Conservation (phyloP, 352 stramenopile genomes). For the Phytophthora nicotianae region DNA sequence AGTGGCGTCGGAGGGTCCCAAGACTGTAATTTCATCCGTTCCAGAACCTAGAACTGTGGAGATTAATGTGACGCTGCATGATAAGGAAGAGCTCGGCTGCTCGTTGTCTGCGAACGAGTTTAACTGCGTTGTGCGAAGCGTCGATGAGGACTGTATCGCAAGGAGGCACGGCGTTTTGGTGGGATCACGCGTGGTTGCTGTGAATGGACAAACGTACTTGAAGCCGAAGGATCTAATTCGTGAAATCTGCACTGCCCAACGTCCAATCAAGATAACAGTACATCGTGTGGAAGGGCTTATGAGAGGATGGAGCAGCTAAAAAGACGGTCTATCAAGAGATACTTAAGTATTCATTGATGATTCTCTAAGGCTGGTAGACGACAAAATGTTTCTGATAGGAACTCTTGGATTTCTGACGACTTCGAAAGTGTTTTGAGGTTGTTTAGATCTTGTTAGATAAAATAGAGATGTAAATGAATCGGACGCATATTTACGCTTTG, state of each 20-base stretch:
- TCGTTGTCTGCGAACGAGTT: constrained; percentile 53
- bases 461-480: constrained; percentile 37
- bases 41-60: constrained; percentile 64
- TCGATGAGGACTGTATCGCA: constrained; percentile 64
- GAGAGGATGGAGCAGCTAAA: constrained; percentile 54
- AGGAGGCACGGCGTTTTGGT: constrained; percentile 65
- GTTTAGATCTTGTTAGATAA: constrained; percentile 30
- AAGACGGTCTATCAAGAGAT: background rate
- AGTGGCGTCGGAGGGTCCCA: constrained; percentile 20
- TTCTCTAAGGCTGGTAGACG: background rate
- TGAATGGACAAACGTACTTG: constrained; percentile 64
- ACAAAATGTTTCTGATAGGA: constrained; percentile 6
- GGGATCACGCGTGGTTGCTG: constrained; percentile 63
- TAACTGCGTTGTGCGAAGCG: constrained; percentile 61
- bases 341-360: constrained; percentile 3
- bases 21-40: constrained; percentile 58
- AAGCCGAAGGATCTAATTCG: constrained; percentile 55
- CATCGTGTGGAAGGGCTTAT: constrained; percentile 83
- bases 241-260: constrained; percentile 54
- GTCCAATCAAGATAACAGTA: constrained; percentile 68
- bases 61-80: constrained; percentile 61
- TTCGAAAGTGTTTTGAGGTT: constrained; percentile 38
- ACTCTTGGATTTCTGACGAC: background rate
- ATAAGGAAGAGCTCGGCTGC: constrained; percentile 65
- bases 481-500: constrained; percentile 14